Evolutionary conservation across 2,329 filamentous ascomycete species (phyloP).

Genomic region (Colletotrichum sp.): DNA sequence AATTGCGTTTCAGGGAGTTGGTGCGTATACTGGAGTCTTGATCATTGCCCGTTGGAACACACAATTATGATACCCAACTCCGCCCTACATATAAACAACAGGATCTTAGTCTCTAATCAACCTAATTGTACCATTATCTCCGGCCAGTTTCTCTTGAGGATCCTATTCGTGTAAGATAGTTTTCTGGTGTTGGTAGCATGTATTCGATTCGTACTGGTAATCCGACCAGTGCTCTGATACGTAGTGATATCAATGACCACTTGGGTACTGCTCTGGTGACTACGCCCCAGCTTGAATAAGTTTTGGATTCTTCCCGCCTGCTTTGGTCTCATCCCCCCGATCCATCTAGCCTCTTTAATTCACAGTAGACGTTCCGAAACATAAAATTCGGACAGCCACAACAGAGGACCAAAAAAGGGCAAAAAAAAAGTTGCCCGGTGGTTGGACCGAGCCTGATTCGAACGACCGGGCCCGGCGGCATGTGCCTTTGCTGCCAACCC

Average conservation of each 20-base stretch:
- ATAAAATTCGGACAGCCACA: no score
- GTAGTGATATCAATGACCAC: no score
- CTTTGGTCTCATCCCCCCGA: no score
- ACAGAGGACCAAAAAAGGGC: neutral
- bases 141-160: neutral
- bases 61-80: slow-evolving; percentile 23
- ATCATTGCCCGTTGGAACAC: neutral
- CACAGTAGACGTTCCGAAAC: neutral
- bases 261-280: no score
- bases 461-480: neutral
- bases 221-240: neutral
- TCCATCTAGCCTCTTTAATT: no score
- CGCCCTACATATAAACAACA: slow-evolving; percentile 4
- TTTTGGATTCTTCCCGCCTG: no score
- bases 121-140: neutral
- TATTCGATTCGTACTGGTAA: neutral
- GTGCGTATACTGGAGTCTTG: slow-evolving; percentile 1
- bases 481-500: neutral
- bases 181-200: neutral
- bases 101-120: slow-evolving; percentile 10
- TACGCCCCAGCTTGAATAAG: no score
- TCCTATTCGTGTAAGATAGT: neutral
- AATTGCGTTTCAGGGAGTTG: slow-evolving; percentile 14
- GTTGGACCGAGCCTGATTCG: neutral
- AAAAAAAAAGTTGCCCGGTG: neutral